These are phyloP conservation scores for Penicillium sp. DNA, from an alignment of 2,329 filamentous ascomycete species.

Conservation along the genomic window DNA sequence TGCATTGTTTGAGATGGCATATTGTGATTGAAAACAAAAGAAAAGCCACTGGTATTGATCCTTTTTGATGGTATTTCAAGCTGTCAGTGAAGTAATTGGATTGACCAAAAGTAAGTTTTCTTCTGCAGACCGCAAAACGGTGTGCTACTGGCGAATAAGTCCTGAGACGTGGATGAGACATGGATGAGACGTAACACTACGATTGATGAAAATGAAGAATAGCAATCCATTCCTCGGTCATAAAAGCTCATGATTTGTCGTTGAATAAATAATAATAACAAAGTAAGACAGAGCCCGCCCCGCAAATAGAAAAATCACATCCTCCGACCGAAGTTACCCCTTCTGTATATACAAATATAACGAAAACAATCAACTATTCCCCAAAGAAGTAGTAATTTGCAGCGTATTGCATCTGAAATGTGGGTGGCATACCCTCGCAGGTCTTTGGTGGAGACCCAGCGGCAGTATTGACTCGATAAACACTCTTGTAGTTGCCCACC, in stretches of 20 bases:
- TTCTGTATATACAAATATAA: slow-evolving; percentile 14
- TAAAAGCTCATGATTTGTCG: background rate
- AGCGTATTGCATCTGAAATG: slow-evolving; percentile 69
- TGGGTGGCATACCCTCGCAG: slow-evolving; percentile 55
- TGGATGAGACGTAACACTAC: background rate
- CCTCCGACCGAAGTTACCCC: background rate
- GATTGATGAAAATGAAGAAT: background rate
- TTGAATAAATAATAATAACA: slow-evolving; percentile 1
- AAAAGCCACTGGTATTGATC: background rate
- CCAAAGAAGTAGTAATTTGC: slow-evolving; percentile 64
- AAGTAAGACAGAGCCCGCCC: slow-evolving; percentile 9
- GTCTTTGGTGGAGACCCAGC: slow-evolving; percentile 67
- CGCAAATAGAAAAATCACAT: slow-evolving; percentile 4
- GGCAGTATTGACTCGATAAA: slow-evolving; percentile 76
- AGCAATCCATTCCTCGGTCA: background rate
- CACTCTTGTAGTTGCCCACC: slow-evolving; percentile 59
- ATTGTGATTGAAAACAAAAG: background rate
- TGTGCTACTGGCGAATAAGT: background rate
- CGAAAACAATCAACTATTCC: slow-evolving; percentile 13
- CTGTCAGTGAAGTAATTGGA: background rate
- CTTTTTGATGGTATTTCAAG: background rate
- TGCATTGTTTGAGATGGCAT: slow-evolving; percentile 1
- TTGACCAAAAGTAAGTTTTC: background rate
- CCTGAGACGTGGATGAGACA: background rate
- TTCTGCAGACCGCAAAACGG: background rate